These are phyloP conservation scores for Xylariaceae sp. DNA, from an alignment of 2,329 filamentous ascomycete species.

Conservation along the genomic window DNA sequence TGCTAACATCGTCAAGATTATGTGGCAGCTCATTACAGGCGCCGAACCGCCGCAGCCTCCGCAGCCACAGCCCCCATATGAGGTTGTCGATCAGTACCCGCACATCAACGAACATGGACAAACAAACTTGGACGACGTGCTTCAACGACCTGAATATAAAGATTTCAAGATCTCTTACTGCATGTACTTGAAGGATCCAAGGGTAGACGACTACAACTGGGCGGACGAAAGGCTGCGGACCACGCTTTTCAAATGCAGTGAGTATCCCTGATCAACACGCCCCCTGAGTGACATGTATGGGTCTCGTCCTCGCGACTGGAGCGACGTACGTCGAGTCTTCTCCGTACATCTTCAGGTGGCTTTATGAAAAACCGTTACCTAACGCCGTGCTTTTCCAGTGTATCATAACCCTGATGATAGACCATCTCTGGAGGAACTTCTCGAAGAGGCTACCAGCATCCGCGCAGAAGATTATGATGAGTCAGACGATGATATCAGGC, in stretches of 20 bases:
- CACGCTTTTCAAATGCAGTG: slow-evolving; percentile 22
- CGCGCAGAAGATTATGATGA: slow-evolving; percentile 12
- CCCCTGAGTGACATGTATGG: neutral
- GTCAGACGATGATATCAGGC: slow-evolving; percentile 11
- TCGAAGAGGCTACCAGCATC: slow-evolving; percentile 13
- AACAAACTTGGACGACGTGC: neutral
- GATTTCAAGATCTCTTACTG: slow-evolving; percentile 23
- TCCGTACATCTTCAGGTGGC: neutral
- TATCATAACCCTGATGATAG: slow-evolving; percentile 22
- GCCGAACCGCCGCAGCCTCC: slow-evolving; percentile 16
- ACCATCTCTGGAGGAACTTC: slow-evolving; percentile 17
- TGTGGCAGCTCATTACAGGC: slow-evolving; percentile 28
- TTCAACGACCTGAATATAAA: neutral
- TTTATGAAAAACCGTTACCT: neutral
- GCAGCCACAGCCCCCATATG: slow-evolving; percentile 19
- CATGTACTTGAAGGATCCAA: slow-evolving; percentile 16
- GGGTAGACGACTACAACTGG: slow-evolving; percentile 7
- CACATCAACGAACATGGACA: neutral
- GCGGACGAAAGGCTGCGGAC: slow-evolving; percentile 19
- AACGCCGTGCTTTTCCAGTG: slow-evolving; percentile 11
- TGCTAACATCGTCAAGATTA: slow-evolving; percentile 16
- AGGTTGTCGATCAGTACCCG: neutral
- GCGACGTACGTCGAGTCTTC: neutral
- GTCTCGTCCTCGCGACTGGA: neutral
- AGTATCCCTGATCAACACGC: neutral